Conservation (phyloP, 306 rosid species). For the Ormosia emarginata region DNA sequence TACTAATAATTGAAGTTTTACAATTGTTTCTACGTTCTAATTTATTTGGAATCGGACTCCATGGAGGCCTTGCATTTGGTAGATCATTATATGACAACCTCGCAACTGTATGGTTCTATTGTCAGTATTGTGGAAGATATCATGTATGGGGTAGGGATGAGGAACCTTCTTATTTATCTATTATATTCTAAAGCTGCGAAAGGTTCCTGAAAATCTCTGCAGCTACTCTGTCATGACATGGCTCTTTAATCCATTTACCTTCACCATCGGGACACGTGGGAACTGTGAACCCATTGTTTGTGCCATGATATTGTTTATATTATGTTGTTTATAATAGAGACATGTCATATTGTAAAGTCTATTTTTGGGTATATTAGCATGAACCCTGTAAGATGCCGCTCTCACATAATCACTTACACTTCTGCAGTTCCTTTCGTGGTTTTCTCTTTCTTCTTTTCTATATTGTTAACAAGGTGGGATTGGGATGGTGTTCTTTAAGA, state of each 20-base stretch:
- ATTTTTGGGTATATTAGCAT: not conserved
- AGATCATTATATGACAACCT: no score
- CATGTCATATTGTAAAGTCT: not conserved
- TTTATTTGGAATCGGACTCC: no score
- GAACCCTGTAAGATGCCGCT: not conserved
- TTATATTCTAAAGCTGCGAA: slow-evolving; percentile 67
- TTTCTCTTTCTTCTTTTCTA: not conserved
- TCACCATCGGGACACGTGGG: slow-evolving; percentile 91
- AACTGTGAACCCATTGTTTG: slow-evolving; percentile 96
- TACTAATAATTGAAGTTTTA: no score
- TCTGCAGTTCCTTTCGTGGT: slow-evolving; percentile 1
- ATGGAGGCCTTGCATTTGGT: no score
- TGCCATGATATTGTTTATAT: slow-evolving; percentile 46
- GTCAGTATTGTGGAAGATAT: no score
- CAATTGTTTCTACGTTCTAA: no score
- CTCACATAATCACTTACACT: not conserved
- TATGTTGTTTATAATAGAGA: not conserved
- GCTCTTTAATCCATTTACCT: slow-evolving; percentile 91
- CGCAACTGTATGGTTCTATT: no score
- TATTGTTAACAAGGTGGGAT: not conserved
- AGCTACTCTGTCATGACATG: slow-evolving; percentile 62
- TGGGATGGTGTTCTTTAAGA: no score
- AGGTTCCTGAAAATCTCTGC: slow-evolving; percentile 68
- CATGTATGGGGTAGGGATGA: no score
- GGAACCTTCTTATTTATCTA: no score